Base-by-base conservation (phyloP, 73 alveolate genomes). In the Stentor coeruleus region DNA sequence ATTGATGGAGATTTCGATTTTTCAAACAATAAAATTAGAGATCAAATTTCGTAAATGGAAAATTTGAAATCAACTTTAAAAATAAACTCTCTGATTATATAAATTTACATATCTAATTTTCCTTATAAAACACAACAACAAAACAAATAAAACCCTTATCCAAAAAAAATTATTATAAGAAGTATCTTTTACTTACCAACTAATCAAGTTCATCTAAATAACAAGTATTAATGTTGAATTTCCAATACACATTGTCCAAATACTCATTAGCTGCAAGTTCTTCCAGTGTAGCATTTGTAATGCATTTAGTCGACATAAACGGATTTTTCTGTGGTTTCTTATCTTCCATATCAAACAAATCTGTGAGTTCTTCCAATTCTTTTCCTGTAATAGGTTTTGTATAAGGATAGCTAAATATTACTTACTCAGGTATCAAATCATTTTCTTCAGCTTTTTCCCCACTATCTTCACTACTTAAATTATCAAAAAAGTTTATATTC, bases 331-430 rank as follows among this genome's bases (percentile, higher is more conserved):
- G 79, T 26, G 79, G n/a, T 28, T 20, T 66, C 33, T 66, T 31
- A 0, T 66, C 79, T 2, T 31, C 79, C 2, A 66, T 28, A 15
- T 66, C 79, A 66, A 66, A 66, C 36, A 66, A 11, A 15, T 2
- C 37, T 26, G 36, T 20, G 33, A 66, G 79, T 26, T 66, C 79
- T 26, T 66, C 79, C 0, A 66, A 40, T 20, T 66, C 79, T 66
- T 66, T 66, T 66, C 79, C 79, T 28, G 79, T 66, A 26, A 66
- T 66, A 20, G 79, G 79, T 31, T 66, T 66, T 1, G n/a, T 31
- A 1, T 20, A 20, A 2, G 40, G 37, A 11, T 20, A 66, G 37
- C 79, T 66, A 33, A 66, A 66, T 66, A 66, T 1, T 26, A 11
- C 36, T 66, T 66, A 66, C 79, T 66, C 79, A 26, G 79, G 79